These are phyloP conservation scores for Asterochloris erici DNA, from an alignment of 139 green algal species.

Conservation along the genomic window DNA sequence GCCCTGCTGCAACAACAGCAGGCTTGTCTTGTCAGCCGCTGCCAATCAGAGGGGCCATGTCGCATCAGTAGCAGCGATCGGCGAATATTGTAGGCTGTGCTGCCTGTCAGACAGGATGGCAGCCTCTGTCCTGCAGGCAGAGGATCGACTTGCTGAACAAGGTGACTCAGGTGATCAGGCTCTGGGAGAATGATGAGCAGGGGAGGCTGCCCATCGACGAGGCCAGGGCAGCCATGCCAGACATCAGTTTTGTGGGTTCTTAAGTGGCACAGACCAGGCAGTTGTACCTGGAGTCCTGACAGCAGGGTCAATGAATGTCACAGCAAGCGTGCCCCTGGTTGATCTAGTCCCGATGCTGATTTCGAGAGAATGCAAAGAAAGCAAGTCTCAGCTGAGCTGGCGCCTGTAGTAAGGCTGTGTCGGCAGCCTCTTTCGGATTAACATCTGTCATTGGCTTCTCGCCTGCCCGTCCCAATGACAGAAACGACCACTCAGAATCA, in stretches of 20 bases:
- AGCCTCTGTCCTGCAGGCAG: constrained; percentile 40
- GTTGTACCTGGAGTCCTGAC: too few species aligned
- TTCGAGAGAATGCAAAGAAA: too few species aligned
- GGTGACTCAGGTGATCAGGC: constrained; percentile 85
- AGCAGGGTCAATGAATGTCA: too few species aligned
- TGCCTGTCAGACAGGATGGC: neutral
- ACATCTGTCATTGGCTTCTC: too few species aligned
- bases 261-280: neutral
- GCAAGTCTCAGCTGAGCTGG: too few species aligned
- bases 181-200: constrained; percentile 79
- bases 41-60: neutral
- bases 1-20: neutral
- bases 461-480: too few species aligned
- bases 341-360: too few species aligned
- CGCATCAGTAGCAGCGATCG: neutral
- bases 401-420: too few species aligned
- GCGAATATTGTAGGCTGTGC: neutral
- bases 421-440: too few species aligned
- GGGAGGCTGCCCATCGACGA: constrained; percentile 63
- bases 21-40: neutral
- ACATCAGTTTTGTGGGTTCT: constrained; percentile 62
- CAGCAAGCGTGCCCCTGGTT: too few species aligned
- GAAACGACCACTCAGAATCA: too few species aligned
- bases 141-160: constrained; percentile 77
- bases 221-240: constrained; percentile 63